A percentile compares a stretch with the other conserved stretches of the same genome.
phyloP scores from a whole-genome alignment of 1,284 basidiomycete genomes.

The Ganoderma multipileum region DNA sequence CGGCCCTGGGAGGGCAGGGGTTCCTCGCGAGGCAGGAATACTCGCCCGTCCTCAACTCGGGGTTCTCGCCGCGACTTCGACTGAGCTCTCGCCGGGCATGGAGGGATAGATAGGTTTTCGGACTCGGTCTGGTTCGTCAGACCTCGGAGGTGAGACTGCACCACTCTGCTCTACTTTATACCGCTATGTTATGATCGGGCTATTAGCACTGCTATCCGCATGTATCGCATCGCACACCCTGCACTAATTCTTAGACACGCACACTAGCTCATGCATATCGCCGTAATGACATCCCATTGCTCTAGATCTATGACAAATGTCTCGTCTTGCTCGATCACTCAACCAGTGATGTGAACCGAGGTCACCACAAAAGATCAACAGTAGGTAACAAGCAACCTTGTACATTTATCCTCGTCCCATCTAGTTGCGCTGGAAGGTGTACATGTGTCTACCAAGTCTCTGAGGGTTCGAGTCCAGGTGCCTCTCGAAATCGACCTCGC shows the following conservation, averaged over 20 bases:
- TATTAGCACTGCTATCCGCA: conserved; percentile 27
- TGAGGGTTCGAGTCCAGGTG: conserved; percentile 32
- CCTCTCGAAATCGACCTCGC: conserved; percentile 42
- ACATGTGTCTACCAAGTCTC: conserved; percentile 10
- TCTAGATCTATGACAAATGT: neutral
- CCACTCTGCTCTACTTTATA: conserved; percentile 23
- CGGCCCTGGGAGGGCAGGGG: neutral
- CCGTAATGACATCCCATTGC: conserved; percentile 1
- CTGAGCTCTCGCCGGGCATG: neutral
- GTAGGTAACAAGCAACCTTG: neutral
- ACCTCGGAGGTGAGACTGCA: neutral
- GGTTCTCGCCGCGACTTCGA: neutral
- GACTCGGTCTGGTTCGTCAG: neutral
- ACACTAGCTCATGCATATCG: neutral
- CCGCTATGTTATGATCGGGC: conserved; percentile 26
- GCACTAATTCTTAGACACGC: conserved; percentile 24
- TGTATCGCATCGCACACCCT: conserved; percentile 23
- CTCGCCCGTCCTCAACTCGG: neutral
- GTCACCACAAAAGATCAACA: neutral
- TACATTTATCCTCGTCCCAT: neutral
- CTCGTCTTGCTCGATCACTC: neutral
- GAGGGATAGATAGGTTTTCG: neutral
- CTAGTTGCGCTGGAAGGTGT: conserved; percentile 16
- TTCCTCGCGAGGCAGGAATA: neutral
- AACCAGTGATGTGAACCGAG: neutral